Evolutionary conservation across 306 rosid species (phyloP).

Genomic region (Cyamopsis tetragonoloba): DNA sequence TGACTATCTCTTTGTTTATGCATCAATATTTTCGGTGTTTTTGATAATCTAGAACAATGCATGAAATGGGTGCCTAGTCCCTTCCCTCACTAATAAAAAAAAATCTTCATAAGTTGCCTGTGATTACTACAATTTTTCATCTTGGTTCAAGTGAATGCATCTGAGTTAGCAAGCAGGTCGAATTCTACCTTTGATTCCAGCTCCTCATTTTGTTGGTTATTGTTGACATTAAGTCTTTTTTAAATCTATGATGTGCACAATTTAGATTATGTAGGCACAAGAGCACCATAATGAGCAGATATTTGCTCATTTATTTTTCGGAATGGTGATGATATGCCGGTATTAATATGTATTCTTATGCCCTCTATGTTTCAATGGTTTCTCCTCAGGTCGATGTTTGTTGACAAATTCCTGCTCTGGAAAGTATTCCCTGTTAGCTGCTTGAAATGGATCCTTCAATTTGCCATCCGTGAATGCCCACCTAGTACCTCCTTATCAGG

Average conservation of each 20-base stretch:
- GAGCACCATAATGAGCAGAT: not conserved
- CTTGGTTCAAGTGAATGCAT: too few relatives aligned
- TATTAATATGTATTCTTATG: constrained; percentile 21
- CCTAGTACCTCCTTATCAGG: constrained; percentile 47
- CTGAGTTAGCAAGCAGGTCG: too few relatives aligned
- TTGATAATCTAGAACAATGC: not conserved
- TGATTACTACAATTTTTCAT: not conserved
- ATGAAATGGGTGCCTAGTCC: not conserved
- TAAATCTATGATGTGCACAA: not conserved
- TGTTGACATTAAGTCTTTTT: constrained; percentile 10
- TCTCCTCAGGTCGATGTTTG: constrained; percentile 68
- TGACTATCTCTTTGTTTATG: not conserved
- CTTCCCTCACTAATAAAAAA: not conserved
- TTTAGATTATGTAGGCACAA: not conserved
- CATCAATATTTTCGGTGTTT: not conserved
- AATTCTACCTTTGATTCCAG: not conserved
- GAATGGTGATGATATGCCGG: not conserved
- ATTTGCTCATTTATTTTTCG: not conserved
- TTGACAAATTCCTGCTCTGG: constrained; percentile 84
- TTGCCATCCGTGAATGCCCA: constrained; percentile 66
- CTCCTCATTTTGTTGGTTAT: not conserved
- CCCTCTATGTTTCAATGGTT: constrained; percentile 8
- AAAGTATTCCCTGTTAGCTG: constrained; percentile 86
- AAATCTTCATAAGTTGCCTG: not conserved
- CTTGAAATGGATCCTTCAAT: constrained; percentile 92